Base-by-base conservation (phyloP, 202 grass and related monocot species). In the Dendrocalamus latiflorus region DNA sequence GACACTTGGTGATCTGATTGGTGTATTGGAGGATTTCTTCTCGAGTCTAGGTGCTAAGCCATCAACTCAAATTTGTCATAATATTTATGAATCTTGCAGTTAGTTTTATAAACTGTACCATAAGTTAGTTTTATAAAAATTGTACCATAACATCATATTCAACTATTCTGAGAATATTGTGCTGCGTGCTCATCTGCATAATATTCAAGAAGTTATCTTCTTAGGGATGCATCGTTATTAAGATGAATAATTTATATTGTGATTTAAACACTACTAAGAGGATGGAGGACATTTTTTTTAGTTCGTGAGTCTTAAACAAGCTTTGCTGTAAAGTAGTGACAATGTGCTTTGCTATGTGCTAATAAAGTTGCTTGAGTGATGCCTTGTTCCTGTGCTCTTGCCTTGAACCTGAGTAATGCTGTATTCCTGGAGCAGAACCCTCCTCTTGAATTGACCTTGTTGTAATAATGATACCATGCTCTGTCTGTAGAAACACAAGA, bases 21-120 rank as follows among this genome's bases (percentile, higher is more conserved):
- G 93, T 36, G 91, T 99, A 68, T 74, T 95, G 74, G 93, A 99
- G 81, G 96, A 99, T 87, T 99, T 99, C 78, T 99, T 95, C 67
- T 83, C 91, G 37, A 91, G 91, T 5, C 83, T 99, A 85, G 93
- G 93, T 99, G 78, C 77, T 47, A 22, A 33, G 30, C 30, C 30
- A 33, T 33, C 79, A 36, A 8, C 28, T 86, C 5, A 25, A 7
- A 9, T 8, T 74, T 55, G 7, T 58, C 21, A 68, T 58, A 58
- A 64, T 67, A 56, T 73, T 72, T 24, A 24, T 64, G 47, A 18
- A 85, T 45, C 41, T 68, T 76, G 26, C 64, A 33, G 30, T 33
- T 33, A 33, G 30, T 33, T 33, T 30, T 30, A 30, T 30, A 30
- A 30, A 30, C 1, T 30, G 0, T 30, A 30, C 30, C 30, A 30